phyloP scores from a whole-genome alignment of 345 rosid species.

The Aethionema arabicum region DNA sequence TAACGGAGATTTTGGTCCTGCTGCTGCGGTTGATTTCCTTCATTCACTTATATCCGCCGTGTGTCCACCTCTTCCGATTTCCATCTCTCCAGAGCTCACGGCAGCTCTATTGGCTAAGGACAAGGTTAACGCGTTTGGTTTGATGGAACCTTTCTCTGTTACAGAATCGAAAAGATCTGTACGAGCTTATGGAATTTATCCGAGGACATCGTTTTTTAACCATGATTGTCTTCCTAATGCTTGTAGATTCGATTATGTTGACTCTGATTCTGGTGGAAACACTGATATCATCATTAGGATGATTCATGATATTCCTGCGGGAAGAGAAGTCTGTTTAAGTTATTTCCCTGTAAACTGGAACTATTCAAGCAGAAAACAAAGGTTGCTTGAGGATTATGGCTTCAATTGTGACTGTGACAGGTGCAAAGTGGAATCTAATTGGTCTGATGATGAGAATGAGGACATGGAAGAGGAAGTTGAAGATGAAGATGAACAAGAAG shows the following conservation, averaged over 20 bases:
- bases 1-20: slow-evolving; percentile 29
- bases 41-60: slow-evolving; percentile 58
- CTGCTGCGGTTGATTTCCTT: slow-evolving; percentile 42
- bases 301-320: slow-evolving; percentile 79
- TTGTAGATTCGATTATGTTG: slow-evolving; percentile 83
- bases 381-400: slow-evolving; percentile 73
- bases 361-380: slow-evolving; percentile 55
- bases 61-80: slow-evolving; percentile 46
- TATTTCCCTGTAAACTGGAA: slow-evolving; percentile 84
- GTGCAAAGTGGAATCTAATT: slow-evolving; percentile 81
- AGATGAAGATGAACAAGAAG: slow-evolving; percentile 45
- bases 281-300: slow-evolving; percentile 73
- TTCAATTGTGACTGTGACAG: slow-evolving; percentile 78
- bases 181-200: slow-evolving; percentile 77
- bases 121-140: slow-evolving; percentile 75
- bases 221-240: slow-evolving; percentile 99
- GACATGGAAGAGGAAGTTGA: slow-evolving; percentile 35
- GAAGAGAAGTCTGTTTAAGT: slow-evolving; percentile 88
- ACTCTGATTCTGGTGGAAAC: slow-evolving; percentile 41
- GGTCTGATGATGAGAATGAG: slow-evolving; percentile 67
- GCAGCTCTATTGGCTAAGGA: slow-evolving; percentile 62
- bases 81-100: slow-evolving; percentile 48
- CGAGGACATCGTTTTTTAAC: slow-evolving; percentile 70
- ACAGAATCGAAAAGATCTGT: slow-evolving; percentile 56
- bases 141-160: slow-evolving; percentile 65